Evolutionary conservation across 2,329 filamentous ascomycete genomes (phyloP), one percentile per base, ranked within the genome.

Genomic region (Ciborinia camelliae): DNA sequence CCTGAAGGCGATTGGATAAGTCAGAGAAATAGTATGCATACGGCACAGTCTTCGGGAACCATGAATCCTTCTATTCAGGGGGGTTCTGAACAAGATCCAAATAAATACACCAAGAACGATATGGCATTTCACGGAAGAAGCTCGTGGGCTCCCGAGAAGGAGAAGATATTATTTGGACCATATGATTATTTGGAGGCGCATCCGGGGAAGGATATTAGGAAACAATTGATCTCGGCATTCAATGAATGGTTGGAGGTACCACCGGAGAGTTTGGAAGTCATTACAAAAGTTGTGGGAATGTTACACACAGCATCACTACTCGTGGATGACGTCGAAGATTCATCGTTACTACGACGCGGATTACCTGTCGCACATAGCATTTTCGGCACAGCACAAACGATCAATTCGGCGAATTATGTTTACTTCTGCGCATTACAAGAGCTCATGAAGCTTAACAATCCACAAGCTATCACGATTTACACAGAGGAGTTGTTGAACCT

Each of bases 401-500:
- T 96, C 78, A 96, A 96, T 77, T 90, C 88, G 58, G 91, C 91
- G 68, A 96, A 96, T 78, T 96, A 96, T 77, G 85, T 94, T 66
- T 96, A 95, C 80, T 95, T 96, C 75, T 81, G 83, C 70, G 91
- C 91, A 0, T 81, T 95, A 57, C 85, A 89, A 70, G 90, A 94
- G 76, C 80, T 96, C 12, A 82, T 88, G 69, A 86, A 84, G 71
- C 84, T 96, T 64, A 80, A 82, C 67, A 92, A 91, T 74, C 85
- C 86, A 1, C 80, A 82, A 45, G 84, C 86, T 30, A 83, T 94
- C 65, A 79, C 81, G 67, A 88, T 93, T 63, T 96, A 90, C 73
- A 88, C 89, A 20, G 90, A 95, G 68, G 92, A 96, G 79, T 82
- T 96, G 39, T 78, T 93, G 68, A 92, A 95, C 75, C 84, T 96